These are phyloP conservation scores for Naganishia antarctica DNA, from an alignment of 768 basidiomycete genomes.

Conservation along the genomic window DNA sequence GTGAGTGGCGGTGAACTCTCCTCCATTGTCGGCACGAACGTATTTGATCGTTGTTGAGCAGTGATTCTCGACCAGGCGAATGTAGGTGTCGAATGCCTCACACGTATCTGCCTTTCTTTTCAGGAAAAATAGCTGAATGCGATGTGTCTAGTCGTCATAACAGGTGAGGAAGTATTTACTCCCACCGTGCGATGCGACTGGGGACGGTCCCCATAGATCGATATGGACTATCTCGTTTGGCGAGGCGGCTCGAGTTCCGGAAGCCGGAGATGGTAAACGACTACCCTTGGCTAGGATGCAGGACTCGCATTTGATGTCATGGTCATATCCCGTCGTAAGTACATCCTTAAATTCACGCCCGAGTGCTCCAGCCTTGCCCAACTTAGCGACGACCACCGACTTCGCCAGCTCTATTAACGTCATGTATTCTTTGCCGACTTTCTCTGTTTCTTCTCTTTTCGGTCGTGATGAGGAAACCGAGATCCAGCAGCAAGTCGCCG, in stretches of 20 bases:
- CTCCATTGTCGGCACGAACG: constrained; percentile 29
- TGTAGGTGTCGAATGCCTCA: constrained; percentile 13
- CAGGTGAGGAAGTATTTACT: constrained; percentile 28
- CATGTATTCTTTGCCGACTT: too few species aligned
- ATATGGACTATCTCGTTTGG: constrained; percentile 12
- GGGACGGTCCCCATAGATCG: constrained; percentile 14
- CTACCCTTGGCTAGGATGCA: not conserved
- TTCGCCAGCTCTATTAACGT: too few species aligned
- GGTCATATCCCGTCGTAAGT: too few species aligned
- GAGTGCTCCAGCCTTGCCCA: too few species aligned
- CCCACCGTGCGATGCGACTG: constrained; percentile 6
- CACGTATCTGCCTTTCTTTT: constrained; percentile 30
- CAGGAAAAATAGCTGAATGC: constrained; percentile 23
- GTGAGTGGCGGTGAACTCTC: constrained; percentile 26
- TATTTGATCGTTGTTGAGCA: constrained; percentile 23
- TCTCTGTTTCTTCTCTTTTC: too few species aligned
- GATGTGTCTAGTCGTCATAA: constrained; percentile 26
- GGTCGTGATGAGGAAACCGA: too few species aligned
- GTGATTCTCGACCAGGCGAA: constrained; percentile 23
- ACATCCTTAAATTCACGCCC: too few species aligned
- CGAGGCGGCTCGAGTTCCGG: not conserved
- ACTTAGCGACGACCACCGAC: too few species aligned
- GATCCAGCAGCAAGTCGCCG: too few species aligned
- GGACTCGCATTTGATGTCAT: not conserved
- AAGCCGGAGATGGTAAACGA: not conserved